A percentile compares a stretch with the other conserved stretches of the same genome.
These are phyloP conservation scores for Lunularia cruciata DNA, from an alignment of 225 moss, liverwort and hornwort genomes.

Conservation along the genomic window DNA sequence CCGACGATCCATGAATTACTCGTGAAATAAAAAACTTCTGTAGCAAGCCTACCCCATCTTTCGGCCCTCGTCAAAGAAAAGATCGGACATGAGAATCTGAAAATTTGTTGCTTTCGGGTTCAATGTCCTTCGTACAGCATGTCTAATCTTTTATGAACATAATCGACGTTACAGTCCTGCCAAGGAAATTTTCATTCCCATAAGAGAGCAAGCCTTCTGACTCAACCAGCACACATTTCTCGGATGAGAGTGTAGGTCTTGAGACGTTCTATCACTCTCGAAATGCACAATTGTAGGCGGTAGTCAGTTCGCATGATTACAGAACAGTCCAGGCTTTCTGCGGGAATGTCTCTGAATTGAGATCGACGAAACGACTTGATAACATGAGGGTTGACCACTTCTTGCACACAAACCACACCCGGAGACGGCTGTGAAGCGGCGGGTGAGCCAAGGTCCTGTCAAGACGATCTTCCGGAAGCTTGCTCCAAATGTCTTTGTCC, in stretches of 20 bases:
- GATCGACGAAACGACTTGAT: slow-evolving; percentile 49
- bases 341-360: slow-evolving; percentile 46
- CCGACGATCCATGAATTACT: slow-evolving; percentile 60
- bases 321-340: slow-evolving; percentile 81
- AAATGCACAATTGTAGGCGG: slow-evolving; percentile 59
- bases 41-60: slow-evolving; percentile 57
- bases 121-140: slow-evolving; percentile 68
- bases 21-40: slow-evolving; percentile 59
- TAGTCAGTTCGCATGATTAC: slow-evolving; percentile 59
- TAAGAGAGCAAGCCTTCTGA: slow-evolving; percentile 70
- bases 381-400: slow-evolving; percentile 55
- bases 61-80: slow-evolving; percentile 67
- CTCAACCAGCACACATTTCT: slow-evolving; percentile 69
- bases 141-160: slow-evolving; percentile 71
- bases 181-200: slow-evolving; percentile 77
- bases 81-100: slow-evolving; percentile 65
- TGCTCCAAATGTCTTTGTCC: slow-evolving; percentile 56
- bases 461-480: slow-evolving; percentile 65
- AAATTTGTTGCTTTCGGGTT: slow-evolving; percentile 53
- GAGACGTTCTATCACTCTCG: slow-evolving; percentile 70
- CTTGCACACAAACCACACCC: slow-evolving; percentile 66
- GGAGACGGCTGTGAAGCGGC: slow-evolving; percentile 66
- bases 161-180: slow-evolving; percentile 77
- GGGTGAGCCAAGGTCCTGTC: slow-evolving; percentile 66
- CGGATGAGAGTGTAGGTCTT: slow-evolving; percentile 61